Base-by-base conservation (phyloP, 2,329 filamentous ascomycete species). In the Verticillium nonalfalfae region DNA sequence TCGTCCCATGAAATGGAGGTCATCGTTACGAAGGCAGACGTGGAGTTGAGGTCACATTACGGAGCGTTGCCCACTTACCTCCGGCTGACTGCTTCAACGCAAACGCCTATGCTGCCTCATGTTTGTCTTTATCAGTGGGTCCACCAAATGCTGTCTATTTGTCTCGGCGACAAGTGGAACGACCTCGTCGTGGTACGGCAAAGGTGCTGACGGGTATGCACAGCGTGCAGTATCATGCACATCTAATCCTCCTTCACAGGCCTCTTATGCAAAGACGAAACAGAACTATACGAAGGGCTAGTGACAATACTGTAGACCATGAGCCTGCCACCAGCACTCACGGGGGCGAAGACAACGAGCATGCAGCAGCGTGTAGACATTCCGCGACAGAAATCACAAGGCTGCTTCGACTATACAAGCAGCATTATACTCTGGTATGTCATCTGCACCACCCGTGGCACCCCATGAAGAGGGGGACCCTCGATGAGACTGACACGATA, bases 51-150 rank as follows among this genome's bases (percentile, higher is more conserved):
- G n/a, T 59, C 64, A 2, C 63, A 65, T n/a, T 66, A 66, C 31
- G 60, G 54, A 36, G 58, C 61, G 2, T 18, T 68, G 1, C 65
- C 66, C 1, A 66, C 62, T 21, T 64, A 61, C 39, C 57, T 67
- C 1, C 64, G 65, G 9, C 26, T 65, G 2, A 64, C 65, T 1
- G 26, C 59, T 13, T 67, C 66, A 6, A 55, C 52, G 4, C 62
- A 62, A 36, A 36, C 58, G 2, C 63, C 61, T 2, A 63, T 61
- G 60, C 57, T 65, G n/a, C 63, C 68, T n/a, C 68, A 69, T 26
- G 57, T 70, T 6, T 69, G 65, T 18, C 50, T 68, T 1, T 60
- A 67, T 6, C 68, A 68, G 68, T 68, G 60, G n/a, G 67, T 59
- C 39, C 3, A 1, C 9, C 15, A 18, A 0, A 58, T 35, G 14